phyloP scores from a whole-genome alignment of 1,139 yeast species.

The Schwanniomyces etchellsii region DNA sequence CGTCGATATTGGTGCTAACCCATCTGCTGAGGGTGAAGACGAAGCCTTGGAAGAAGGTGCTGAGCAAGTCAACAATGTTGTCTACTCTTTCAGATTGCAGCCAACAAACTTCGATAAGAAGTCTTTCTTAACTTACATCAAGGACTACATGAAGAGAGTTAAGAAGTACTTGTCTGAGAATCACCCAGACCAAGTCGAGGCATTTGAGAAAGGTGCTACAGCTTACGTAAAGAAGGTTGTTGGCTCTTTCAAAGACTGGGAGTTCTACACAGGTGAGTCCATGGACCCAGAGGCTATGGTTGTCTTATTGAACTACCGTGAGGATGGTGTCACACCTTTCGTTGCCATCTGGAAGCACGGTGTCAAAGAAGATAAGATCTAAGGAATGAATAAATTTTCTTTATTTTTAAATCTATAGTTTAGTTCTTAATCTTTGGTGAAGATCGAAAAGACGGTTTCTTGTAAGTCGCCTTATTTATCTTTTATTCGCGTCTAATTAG shows the following conservation, averaged over 20 bases:
- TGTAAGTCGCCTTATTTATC: too few relatives aligned
- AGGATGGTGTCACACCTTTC: conserved; percentile 97
- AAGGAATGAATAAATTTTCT: conserved; percentile 22
- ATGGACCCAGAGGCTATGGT: conserved; percentile 99
- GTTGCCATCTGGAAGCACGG: conserved; percentile 99
- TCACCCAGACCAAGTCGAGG: conserved; percentile 79
- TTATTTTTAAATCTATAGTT: background rate
- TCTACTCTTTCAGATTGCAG: conserved; percentile 97
- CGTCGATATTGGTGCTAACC: conserved; percentile 98
- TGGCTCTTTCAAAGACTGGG: conserved; percentile 97
- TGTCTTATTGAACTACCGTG: conserved; percentile 98
- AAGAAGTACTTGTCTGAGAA: conserved; percentile 84
- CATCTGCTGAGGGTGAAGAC: conserved; percentile 94
- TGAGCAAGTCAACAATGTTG: conserved; percentile 94
- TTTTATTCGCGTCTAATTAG: conserved; percentile 8
- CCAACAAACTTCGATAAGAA: conserved; percentile 95
- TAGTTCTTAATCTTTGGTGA: background rate
- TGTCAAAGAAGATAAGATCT: conserved; percentile 81
- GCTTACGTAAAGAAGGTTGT: conserved; percentile 93
- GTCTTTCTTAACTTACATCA: conserved; percentile 90
- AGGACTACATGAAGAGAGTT: conserved; percentile 97
- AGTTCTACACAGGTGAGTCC: conserved; percentile 98
- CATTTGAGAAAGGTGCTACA: conserved; percentile 95
- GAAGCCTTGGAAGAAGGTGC: conserved; percentile 76
- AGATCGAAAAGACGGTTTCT: background rate